phyloP scores from a whole-genome alignment of 2,329 filamentous ascomycete species.

The Trichoderma afroharzianum region DNA sequence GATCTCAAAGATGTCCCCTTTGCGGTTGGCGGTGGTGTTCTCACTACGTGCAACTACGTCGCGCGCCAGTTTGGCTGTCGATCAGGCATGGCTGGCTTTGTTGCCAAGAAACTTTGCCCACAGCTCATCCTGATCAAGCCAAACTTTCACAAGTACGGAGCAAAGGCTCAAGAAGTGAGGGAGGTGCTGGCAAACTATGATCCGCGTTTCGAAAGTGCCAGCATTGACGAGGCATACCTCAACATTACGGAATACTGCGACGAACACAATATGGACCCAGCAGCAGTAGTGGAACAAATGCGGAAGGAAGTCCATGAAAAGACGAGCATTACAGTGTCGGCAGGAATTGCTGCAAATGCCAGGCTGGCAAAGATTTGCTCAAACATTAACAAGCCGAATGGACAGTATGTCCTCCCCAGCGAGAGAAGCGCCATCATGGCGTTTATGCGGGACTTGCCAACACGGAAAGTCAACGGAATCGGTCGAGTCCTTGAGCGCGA shows the following conservation, averaged over 20 bases:
- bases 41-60: conserved; percentile 77
- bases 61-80: conserved; percentile 87
- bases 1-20: conserved; percentile 85
- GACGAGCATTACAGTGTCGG: conserved; percentile 83
- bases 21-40: conserved; percentile 71
- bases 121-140: conserved; percentile 75
- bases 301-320: conserved; percentile 70
- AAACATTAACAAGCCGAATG: conserved; percentile 95
- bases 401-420: conserved; percentile 73
- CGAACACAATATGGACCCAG: conserved; percentile 63
- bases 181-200: conserved; percentile 84
- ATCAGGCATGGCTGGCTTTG: conserved; percentile 93
- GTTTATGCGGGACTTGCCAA: conserved; percentile 81
- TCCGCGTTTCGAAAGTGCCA: conserved; percentile 84
- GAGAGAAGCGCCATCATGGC: conserved; percentile 72
- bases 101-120: conserved; percentile 91
- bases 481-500: conserved; percentile 91
- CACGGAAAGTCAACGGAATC: conserved; percentile 91
- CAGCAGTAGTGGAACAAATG: conserved; percentile 73
- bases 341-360: conserved; percentile 89
- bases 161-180: conserved; percentile 85
- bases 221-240: conserved; percentile 93
- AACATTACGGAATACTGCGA: conserved; percentile 87
- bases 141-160: conserved; percentile 86
- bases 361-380: conserved; percentile 94